Conservation (phyloP, 2,329 filamentous ascomycete genomes). For the Hymenoscyphus repandus region DNA sequence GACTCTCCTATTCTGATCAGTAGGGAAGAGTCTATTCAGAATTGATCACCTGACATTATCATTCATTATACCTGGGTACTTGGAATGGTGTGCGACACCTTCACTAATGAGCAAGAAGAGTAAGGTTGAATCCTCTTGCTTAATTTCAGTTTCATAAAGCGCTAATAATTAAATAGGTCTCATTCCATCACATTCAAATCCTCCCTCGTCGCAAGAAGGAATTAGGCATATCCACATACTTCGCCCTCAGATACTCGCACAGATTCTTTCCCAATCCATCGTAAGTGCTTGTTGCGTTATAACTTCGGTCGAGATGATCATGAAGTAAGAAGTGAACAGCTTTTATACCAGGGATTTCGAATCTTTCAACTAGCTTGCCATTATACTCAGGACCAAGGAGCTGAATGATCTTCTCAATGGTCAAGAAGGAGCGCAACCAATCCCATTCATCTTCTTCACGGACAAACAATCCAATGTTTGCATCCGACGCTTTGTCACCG, state of each 20-base stretch:
- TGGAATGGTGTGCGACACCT: too few species aligned
- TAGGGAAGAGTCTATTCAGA: too few species aligned
- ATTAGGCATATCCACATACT: slow-evolving; percentile 20
- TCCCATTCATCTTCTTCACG: slow-evolving; percentile 33
- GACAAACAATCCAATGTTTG: slow-evolving; percentile 38
- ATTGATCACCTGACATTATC: too few species aligned
- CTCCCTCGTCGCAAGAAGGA: slow-evolving; percentile 16
- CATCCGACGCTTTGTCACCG: slow-evolving; percentile 35
- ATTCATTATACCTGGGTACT: too few species aligned
- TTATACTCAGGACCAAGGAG: slow-evolving; percentile 25
- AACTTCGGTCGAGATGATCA: slow-evolving; percentile 19
- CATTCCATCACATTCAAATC: slow-evolving; percentile 6
- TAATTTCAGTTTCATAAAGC: neutral
- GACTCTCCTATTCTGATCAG: too few species aligned
- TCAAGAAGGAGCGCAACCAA: slow-evolving; percentile 31
- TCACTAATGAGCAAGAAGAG: too few species aligned
- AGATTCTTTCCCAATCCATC: slow-evolving; percentile 19
- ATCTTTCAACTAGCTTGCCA: slow-evolving; percentile 27
- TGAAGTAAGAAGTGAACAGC: slow-evolving; percentile 26
- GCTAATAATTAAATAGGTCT: neutral
- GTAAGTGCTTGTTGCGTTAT: slow-evolving; percentile 16
- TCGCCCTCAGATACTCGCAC: slow-evolving; percentile 19
- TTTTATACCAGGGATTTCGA: slow-evolving; percentile 20
- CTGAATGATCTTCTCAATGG: slow-evolving; percentile 23
- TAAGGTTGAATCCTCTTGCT: too few species aligned